Evolutionary conservation across 2,329 filamentous ascomycete species (phyloP).

Genomic region (Venturiaceae sp.): DNA sequence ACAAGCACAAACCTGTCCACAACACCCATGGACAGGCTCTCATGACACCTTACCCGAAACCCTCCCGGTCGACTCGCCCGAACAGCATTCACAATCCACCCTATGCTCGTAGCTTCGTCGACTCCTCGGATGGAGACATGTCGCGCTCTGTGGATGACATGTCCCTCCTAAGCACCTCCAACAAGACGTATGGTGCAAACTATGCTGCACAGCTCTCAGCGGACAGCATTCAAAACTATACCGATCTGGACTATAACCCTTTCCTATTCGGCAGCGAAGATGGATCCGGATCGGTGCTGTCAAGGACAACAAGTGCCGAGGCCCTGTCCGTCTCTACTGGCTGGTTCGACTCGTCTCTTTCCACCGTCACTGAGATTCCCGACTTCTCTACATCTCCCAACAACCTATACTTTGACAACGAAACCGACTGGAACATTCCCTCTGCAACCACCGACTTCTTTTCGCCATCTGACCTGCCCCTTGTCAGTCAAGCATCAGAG

Average conservation of each 20-base stretch:
- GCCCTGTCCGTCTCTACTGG: neutral
- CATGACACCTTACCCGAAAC: constrained; percentile 53
- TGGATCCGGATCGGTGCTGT: neutral
- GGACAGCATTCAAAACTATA: neutral
- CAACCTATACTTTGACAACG: constrained; percentile 24
- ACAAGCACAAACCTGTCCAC: constrained; percentile 40
- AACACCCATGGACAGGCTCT: constrained; percentile 55
- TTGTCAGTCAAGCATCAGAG: constrained; percentile 24
- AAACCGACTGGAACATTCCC: constrained; percentile 10
- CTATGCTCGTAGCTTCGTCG: neutral
- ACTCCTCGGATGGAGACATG: neutral
- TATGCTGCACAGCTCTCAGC: neutral
- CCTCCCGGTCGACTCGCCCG: constrained; percentile 23
- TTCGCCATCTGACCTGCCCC: constrained; percentile 29
- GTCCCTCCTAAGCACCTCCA: neutral
- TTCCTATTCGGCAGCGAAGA: neutral
- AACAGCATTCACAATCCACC: neutral
- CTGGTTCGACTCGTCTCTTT: constrained; percentile 1
- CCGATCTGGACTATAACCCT: neutral
- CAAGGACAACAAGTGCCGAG: constrained; percentile 1
- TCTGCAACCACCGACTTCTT: constrained; percentile 17
- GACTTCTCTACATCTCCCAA: constrained; percentile 15
- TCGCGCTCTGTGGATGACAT: constrained; percentile 7
- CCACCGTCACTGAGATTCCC: constrained; percentile 14
- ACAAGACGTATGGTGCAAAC: constrained; percentile 4